Evolutionary conservation across 1,284 basidiomycete species (phyloP), one percentile per base, ranked within the genome.

Genomic region (Mycena sp.): DNA sequence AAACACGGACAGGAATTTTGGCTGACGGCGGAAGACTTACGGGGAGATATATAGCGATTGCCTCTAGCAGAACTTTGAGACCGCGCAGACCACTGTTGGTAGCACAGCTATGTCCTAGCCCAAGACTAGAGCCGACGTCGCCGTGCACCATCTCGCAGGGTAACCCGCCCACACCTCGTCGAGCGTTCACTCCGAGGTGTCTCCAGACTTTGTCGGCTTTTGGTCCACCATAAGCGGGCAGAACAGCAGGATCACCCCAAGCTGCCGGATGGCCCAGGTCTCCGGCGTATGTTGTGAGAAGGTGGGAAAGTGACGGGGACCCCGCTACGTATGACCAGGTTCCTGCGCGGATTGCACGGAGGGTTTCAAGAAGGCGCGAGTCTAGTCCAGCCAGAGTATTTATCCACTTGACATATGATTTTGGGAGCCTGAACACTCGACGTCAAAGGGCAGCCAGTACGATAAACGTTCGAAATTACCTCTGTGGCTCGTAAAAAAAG

Each of bases 381-480:
- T 93, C 91, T 14, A 91, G 76, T 61, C 86, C 85, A 7, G 91
- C 91, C 17, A 93, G 74, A 5, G 86, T 83, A 64, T 79, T 79
- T 65, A 93, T 93, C 91, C 91, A 93, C 76, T 85, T 90, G 30
- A 90, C 86, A 70, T 93, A 93, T 2, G 90, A 88, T 49, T 75
- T 78, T 28, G 91, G 91, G 41, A 93, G 80, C 64, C 91, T 92
- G 56, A 3, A 23, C 67, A 30, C 55, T 62, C 25, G 26, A 52
- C 17, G 54, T 38, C 10, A 17, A 40, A 30, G 32, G 32, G 29
- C 37, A 35, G 23, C 25, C 21, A 41, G 25, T 40, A 52, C n/a
- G 29, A 21, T 7, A 25, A 40, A 55, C 51, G 6, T 29, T 25
- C 29, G 44, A 23, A 67, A 67, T 46, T 71, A 91, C 90, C 87